Evolutionary conservation across 2,329 filamentous ascomycete species (phyloP).

Genomic region (Purpureocillium takamizusanense): DNA sequence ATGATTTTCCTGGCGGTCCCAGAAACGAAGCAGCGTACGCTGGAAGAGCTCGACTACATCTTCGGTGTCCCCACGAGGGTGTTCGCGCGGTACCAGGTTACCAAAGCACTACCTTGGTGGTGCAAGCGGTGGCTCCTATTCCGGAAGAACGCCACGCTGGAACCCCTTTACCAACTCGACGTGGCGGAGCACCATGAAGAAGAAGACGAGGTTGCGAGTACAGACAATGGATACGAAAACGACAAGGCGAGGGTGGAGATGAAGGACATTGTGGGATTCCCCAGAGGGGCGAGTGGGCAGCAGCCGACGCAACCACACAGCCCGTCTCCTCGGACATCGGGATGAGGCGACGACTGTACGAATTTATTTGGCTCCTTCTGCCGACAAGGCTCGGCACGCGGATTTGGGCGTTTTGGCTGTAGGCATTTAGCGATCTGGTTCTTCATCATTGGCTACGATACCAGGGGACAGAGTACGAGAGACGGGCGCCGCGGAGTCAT

Average conservation of each 20-base stretch:
- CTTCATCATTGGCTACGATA: conserved; percentile 8
- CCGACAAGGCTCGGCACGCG: too few species aligned
- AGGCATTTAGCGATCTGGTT: conserved; percentile 4
- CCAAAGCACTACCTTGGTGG: conserved; percentile 51
- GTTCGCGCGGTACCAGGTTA: conserved; percentile 49
- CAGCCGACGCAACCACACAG: neutral
- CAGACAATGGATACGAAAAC: conserved; percentile 22
- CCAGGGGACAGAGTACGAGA: conserved; percentile 3
- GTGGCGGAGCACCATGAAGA: conserved; percentile 20
- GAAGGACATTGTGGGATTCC: conserved; percentile 24
- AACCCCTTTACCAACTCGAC: conserved; percentile 34
- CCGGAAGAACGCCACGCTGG: conserved; percentile 29
- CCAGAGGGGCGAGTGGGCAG: conserved; percentile 8
- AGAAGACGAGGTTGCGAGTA: conserved; percentile 14
- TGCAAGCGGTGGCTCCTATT: conserved; percentile 47
- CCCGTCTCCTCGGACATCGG: neutral
- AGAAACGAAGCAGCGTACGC: conserved; percentile 48
- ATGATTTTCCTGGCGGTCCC: conserved; percentile 50
- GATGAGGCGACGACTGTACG: conserved; percentile 1
- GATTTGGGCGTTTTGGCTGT: conserved; percentile 1
- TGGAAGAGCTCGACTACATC: conserved; percentile 50
- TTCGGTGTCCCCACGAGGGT: conserved; percentile 50
- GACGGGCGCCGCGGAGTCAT: conserved; percentile 1
- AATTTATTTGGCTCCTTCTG: neutral
- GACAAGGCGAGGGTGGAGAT: conserved; percentile 29